Base-by-base conservation (phyloP, 768 basidiomycete species). In the Mycena chlorophos region DNA sequence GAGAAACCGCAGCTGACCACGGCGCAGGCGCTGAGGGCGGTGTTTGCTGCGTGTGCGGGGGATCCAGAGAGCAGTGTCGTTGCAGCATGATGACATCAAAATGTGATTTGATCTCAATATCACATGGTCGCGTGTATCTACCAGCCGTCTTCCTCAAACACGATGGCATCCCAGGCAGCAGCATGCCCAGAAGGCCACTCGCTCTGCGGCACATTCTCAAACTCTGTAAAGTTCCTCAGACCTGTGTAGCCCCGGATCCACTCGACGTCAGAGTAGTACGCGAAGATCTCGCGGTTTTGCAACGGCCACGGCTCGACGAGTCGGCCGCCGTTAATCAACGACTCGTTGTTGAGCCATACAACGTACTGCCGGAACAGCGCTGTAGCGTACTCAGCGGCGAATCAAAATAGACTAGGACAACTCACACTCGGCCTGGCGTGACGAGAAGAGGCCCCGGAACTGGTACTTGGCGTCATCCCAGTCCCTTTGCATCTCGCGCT, bases 341-440 rank as follows among this genome's bases (percentile, higher is more conserved):
- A 62, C 23, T 67, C 67, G 48, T 64, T 64, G 43, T 68, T 68
- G 26, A 68, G 55, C 67, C 67, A 68, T 1, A 64, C 65, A 27
- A 67, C 60, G 27, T 62, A 66, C 42, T 66, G 63, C 5, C 66
- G 60, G 31, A 59, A 53, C 5, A 62, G 34, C 20, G 60, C 66
- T 67, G 37, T 34, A 30, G 30, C 13, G 26, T 43, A 20, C 26
- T 58, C 25, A 49, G 40, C 12, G 23, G 12, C n/a, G 17, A 29
- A 10, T 27, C 1, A 3, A 45, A 53, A 13, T 17, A n/a, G 29
- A 14, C 8, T 19, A 2, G 16, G 1, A 13, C 22, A 23, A 29
- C 63, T 49, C 20, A 59, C 61, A 55, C 52, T 68, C 65, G 23
- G 66, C 56, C 17, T 55, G 58, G 17, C 19, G 30, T 19, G 61